A percentile compares a stretch with the other conserved stretches of the same genome.
phyloP scores from a whole-genome alignment of 2,329 filamentous ascomycete species.

The Tolypocladium inflatum region DNA sequence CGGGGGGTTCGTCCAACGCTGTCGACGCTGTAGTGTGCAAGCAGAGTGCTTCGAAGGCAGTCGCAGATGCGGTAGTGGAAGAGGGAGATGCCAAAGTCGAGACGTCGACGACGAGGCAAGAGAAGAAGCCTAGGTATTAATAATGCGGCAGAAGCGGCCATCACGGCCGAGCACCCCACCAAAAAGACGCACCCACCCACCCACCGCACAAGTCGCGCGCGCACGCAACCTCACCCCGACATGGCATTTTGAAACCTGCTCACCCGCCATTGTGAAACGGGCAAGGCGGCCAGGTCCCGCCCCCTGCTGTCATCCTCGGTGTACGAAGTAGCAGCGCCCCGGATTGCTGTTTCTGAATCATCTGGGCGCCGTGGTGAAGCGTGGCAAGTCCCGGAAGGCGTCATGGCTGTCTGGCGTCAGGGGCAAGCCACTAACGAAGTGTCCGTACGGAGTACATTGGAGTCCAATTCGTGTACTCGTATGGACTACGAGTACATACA shows the following conservation, averaged over 20 bases:
- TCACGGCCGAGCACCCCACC: not conserved
- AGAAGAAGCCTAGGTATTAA: not conserved
- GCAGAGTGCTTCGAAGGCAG: not conserved
- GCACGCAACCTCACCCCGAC: not conserved
- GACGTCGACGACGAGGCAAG: not conserved
- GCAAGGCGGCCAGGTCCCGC: no score
- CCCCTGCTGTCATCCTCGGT: no score
- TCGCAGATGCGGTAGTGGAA: not conserved
- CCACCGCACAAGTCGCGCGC: not conserved
- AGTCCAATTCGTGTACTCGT: no score
- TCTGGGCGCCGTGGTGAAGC: no score
- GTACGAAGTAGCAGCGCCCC: no score
- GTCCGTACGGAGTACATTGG: no score
- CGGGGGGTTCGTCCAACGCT: not conserved
- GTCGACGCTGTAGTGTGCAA: not conserved
- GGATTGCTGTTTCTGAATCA: no score
- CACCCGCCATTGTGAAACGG: not conserved
- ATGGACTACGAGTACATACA: no score
- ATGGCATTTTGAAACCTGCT: not conserved
- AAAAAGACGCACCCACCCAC: slow-evolving; percentile 2
- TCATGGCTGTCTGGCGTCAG: no score
- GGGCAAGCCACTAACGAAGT: no score
- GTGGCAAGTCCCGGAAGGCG: no score
- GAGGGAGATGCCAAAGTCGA: not conserved
- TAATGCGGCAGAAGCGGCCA: not conserved